These are phyloP conservation scores for Annulohypoxylon bovei DNA, from an alignment of 495 filamentous ascomycete genomes.

Conservation along the genomic window DNA sequence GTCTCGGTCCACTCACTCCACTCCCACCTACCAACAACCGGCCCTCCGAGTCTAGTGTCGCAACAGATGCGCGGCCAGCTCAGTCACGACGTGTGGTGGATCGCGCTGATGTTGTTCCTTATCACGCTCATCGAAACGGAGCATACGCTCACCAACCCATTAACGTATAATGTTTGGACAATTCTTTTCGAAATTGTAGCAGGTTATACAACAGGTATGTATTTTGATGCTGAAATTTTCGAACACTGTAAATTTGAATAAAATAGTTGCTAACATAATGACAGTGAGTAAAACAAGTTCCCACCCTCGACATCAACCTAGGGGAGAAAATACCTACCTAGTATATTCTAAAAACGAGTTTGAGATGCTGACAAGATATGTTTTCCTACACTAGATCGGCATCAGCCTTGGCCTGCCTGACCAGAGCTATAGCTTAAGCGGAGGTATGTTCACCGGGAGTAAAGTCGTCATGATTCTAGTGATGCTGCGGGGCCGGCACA, in stretches of 20 bases:
- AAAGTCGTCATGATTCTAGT: constrained; percentile 84
- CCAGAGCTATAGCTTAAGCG: constrained; percentile 74
- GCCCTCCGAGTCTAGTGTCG: constrained; percentile 54
- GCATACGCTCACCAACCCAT: constrained; percentile 70
- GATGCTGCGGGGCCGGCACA: constrained; percentile 79
- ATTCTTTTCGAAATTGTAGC: constrained; percentile 85
- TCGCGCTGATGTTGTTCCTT: constrained; percentile 74
- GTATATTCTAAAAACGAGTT: neutral
- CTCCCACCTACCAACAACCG: constrained; percentile 22
- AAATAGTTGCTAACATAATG: neutral
- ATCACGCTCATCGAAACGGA: constrained; percentile 77
- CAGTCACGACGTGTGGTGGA: constrained; percentile 87
- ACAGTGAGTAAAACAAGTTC: neutral
- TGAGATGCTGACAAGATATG: neutral
- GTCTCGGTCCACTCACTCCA: constrained; percentile 41
- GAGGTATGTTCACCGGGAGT: constrained; percentile 73
- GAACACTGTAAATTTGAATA: neutral
- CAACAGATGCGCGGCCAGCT: constrained; percentile 82
- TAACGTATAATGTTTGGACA: constrained; percentile 80
- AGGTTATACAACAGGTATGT: constrained; percentile 69
- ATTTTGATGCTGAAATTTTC: too few species aligned
- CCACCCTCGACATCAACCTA: neutral
- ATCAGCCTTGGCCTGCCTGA: constrained; percentile 76
- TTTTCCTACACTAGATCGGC: constrained; percentile 65
- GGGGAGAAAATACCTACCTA: neutral